Conservation (phyloP, 208 protist genomes). For the Acanthamoeba divionensis region DNA sequence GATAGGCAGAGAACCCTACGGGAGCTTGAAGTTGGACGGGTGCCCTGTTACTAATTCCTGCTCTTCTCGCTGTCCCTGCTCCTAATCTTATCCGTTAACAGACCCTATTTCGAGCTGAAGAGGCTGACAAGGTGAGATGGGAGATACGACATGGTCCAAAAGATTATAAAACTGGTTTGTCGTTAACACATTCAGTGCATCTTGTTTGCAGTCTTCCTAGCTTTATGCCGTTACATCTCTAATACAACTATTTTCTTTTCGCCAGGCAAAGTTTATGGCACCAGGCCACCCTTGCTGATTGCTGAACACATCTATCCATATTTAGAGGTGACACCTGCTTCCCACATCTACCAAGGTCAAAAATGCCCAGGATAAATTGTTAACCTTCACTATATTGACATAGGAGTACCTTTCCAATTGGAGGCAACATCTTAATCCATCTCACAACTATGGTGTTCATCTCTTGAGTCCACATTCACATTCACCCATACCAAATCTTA, state of each 20-base stretch:
- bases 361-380: no score
- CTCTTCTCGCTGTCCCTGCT: neutral
- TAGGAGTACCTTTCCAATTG: conserved; percentile 1
- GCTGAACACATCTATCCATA: neutral
- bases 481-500: no score
- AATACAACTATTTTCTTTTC: no score
- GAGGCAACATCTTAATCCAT: conserved; percentile 1
- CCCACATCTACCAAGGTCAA: no score
- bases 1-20: conserved; percentile 34
- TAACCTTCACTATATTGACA: no score
- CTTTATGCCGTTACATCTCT: no score
- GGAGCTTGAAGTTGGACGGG: conserved; percentile 21
- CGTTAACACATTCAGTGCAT: no score
- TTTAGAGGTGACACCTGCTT: no score
- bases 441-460: neutral
- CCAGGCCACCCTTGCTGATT: neutral
- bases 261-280: conserved; percentile 38
- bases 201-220: no score
- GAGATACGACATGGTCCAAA: neutral
- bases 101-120: neutral
- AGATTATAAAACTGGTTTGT: conserved; percentile 52
- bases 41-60: neutral
- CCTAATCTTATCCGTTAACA: neutral
- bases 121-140: neutral
- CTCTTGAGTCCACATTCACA: neutral